Base-by-base conservation (phyloP, 176 grass and related monocot genomes). In the Aegilops tauschii region DNA sequence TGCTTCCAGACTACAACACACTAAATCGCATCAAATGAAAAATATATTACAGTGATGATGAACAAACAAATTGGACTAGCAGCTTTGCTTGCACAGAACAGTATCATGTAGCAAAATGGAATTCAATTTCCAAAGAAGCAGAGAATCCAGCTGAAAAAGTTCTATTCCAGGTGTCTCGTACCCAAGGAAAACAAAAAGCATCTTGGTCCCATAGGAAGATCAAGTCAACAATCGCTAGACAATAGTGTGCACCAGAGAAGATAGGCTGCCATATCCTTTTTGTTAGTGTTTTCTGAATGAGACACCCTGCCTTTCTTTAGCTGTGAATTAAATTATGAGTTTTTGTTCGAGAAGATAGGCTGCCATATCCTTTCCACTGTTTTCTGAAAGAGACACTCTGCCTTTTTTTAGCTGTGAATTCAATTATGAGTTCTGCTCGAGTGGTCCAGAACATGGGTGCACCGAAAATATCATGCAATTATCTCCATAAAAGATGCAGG, bases 171-270 rank as follows among this genome's bases (percentile, higher is more conserved):
- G 37, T 75, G 65, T 49, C 62, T 73, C 54, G 23, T 31, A 66
- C 72, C 40, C 9, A 78, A 75, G 25, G 58, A 82, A 88, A 20
- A 79, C 40, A 88, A 81, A 85, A 52, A 14, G 40, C 21, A 81
- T 67, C 12, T 67, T 82, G 32, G 69, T 49, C 25, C 64, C 83
- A 78, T 30, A 45, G 64, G 25, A 80, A 23, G 65, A 40, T 54
- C 11, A 76, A 50, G 76, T 75, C 17, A 89, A 81, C 42, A 44
- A 10, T 66, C 70, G 12, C 25, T 34, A 32, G 12, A 12, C 37
- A 65, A 11, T 76, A 17, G 18, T 84, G 13, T 0, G 50, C 79
- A 69, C 8, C 14, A 31, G 29, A 84, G 30, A 84, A 74, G 76
- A 76, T 21, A 91, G 11, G 47, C 21, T 61, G 42, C 12, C 40